Conservation (phyloP, 306 rosid species). For the Oxytropis ochrocephala region DNA sequence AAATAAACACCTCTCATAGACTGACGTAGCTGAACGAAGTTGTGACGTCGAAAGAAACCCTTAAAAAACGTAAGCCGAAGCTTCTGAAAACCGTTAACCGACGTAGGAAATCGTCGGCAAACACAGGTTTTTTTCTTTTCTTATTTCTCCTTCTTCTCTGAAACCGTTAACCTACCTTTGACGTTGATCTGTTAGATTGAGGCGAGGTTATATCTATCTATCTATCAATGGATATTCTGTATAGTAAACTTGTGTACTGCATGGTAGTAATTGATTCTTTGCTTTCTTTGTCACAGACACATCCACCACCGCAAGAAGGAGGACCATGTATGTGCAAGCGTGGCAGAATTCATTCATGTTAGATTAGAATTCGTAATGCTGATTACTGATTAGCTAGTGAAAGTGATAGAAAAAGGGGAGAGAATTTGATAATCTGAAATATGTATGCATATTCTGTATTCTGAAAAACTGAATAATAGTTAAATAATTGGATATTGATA, state of each 20-base stretch:
- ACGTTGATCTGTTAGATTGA: background rate
- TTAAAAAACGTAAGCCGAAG: too few relatives aligned
- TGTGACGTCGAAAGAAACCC: too few relatives aligned
- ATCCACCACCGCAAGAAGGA: background rate
- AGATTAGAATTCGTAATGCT: background rate
- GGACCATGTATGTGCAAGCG: constrained; percentile 12
- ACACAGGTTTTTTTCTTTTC: too few relatives aligned
- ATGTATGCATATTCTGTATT: background rate
- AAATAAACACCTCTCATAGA: too few relatives aligned
- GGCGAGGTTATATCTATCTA: background rate
- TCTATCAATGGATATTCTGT: background rate
- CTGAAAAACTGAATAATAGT: background rate
- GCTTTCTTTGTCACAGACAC: background rate
- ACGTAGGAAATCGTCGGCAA: too few relatives aligned
- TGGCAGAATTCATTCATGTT: background rate
- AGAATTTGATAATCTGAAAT: background rate
- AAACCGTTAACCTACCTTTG: too few relatives aligned
- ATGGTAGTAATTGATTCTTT: background rate
- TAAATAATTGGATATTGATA: background rate
- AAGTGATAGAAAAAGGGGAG: background rate
- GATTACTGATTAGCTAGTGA: background rate
- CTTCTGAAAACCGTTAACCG: too few relatives aligned
- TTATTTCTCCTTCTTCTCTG: too few relatives aligned
- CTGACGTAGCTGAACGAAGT: too few relatives aligned
- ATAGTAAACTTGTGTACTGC: background rate